These are phyloP conservation scores for Leccinum disarticulatum DNA, from an alignment of 768 basidiomycete genomes.

Conservation along the genomic window DNA sequence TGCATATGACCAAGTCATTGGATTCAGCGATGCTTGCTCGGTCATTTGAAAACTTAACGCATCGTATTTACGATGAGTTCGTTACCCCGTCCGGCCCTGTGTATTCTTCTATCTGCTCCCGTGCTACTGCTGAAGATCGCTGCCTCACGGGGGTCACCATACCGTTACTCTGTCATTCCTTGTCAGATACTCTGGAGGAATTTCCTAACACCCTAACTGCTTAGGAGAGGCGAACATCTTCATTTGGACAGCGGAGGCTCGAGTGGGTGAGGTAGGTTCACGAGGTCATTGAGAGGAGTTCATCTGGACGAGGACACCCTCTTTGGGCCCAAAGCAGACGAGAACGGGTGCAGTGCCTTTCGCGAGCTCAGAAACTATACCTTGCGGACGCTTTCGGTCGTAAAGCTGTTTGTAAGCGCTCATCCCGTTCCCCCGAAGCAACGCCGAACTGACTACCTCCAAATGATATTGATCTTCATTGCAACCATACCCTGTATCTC, in stretches of 20 bases:
- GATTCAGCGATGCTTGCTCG: conserved; percentile 43
- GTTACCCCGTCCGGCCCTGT: conserved; percentile 42
- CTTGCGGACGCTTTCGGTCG: conserved; percentile 67
- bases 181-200: conserved; percentile 47
- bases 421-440: neutral
- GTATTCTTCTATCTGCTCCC: conserved; percentile 55
- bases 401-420: conserved; percentile 57
- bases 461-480: conserved; percentile 76
- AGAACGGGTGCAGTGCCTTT: neutral
- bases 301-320: too few relatives aligned
- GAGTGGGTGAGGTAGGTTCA: too few relatives aligned
- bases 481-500: conserved; percentile 71
- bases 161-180: conserved; percentile 52
- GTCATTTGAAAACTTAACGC: conserved; percentile 48
- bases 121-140: conserved; percentile 24
- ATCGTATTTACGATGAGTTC: conserved; percentile 44
- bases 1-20: conserved; percentile 24
- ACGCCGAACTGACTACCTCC: conserved; percentile 8
- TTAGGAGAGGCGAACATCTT: too few relatives aligned
- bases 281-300: too few relatives aligned
- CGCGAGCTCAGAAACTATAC: conserved; percentile 29
- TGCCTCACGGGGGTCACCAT: conserved; percentile 45
- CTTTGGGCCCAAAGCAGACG: too few relatives aligned
- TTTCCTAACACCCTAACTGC: conserved; percentile 41
- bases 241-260: too few relatives aligned